Conservation (phyloP, 441 rosid species). For the Raphanus hybrid region DNA sequence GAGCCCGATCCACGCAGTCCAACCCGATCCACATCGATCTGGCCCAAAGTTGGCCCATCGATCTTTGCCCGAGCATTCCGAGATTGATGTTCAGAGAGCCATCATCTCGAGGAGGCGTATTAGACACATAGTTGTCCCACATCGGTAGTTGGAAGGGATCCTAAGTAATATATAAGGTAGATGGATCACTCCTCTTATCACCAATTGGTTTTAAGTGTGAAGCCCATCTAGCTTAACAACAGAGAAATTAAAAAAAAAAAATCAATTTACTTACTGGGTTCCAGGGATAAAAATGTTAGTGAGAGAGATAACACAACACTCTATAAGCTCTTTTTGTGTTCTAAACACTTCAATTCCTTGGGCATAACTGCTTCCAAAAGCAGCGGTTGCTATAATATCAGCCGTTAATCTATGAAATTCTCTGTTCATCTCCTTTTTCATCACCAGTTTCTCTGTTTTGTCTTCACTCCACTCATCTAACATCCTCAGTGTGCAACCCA, state of each 20-base stretch:
- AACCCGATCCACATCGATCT: too few species aligned
- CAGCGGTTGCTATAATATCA: slow-evolving; percentile 57
- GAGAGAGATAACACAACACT: slow-evolving; percentile 26
- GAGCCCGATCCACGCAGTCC: too few species aligned
- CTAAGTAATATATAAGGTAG: too few species aligned
- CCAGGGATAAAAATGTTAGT: slow-evolving; percentile 52
- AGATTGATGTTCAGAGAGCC: too few species aligned
- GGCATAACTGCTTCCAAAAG: slow-evolving; percentile 56
- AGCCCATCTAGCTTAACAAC: too few species aligned
- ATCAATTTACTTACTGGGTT: slow-evolving; percentile 45
- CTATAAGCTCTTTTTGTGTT: slow-evolving; percentile 32
- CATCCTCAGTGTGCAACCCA: slow-evolving; percentile 38
- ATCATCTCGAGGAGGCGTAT: too few species aligned
- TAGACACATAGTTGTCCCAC: too few species aligned
- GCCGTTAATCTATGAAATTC: slow-evolving; percentile 45
- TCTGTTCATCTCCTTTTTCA: slow-evolving; percentile 32
- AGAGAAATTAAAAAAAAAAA: not conserved
- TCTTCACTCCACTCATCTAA: slow-evolving; percentile 6
- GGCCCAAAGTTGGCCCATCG: too few species aligned
- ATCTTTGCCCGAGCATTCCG: too few species aligned
- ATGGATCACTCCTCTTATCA: too few species aligned
- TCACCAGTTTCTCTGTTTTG: not conserved
- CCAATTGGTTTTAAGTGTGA: too few species aligned
- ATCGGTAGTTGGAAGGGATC: too few species aligned
- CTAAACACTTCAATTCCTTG: slow-evolving; percentile 34